Evolutionary conservation across 192 early-diverging fungal species (phyloP), one percentile per base, ranked within the genome.

Genomic region (Jimgerdemannia flammicorona): DNA sequence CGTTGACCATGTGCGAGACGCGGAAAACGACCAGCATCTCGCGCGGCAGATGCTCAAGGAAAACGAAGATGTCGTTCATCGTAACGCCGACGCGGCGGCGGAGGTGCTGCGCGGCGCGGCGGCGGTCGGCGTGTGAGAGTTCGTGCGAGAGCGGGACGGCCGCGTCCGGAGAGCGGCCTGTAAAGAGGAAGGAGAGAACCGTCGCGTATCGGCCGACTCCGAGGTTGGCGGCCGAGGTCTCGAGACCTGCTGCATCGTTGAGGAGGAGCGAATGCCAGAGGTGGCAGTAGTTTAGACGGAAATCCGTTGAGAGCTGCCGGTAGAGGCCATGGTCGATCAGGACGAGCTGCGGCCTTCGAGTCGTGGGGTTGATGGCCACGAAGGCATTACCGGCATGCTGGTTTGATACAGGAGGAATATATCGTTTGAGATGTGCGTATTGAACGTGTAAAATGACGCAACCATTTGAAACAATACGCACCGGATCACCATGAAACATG

Each of bases 1-100:
- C 82, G 3, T 81, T 81, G 2, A 86, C 80, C 64, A 88, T 66
- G 65, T 88, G 84, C n/a, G 81, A 80, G 18, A 83, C 83, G 40
- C 87, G 81, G 73, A 87, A 85, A 40, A 86, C 79, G 67, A 88
- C 64, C 40, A 88, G 77, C 84, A 88, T 85, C 40, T 88, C 87
- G 4, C 87, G 74, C 0, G 87, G 87, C 40, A 88, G 70, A 54
- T 75, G 59, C 70, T 88, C 87, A 68, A 88, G 66, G 67, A 88
- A 87, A 74, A 80, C 79, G 70, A 88, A 80, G 3, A 86, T 78
- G 67, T 88, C 85, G 20, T 75, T 82, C 67, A 88, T 72, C n/a
- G 82, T 84, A 10, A 87, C 73, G 41, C 85, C 67, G 18, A 81
- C 74, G 8, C 78, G 82, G 29, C 82, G n/a, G 3, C 71, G 70